A percentile compares a stretch with the other conserved stretches of the same genome.
Conservation (phyloP, 2,329 filamentous ascomycete species). For the Botryotinia globosa region DNA sequence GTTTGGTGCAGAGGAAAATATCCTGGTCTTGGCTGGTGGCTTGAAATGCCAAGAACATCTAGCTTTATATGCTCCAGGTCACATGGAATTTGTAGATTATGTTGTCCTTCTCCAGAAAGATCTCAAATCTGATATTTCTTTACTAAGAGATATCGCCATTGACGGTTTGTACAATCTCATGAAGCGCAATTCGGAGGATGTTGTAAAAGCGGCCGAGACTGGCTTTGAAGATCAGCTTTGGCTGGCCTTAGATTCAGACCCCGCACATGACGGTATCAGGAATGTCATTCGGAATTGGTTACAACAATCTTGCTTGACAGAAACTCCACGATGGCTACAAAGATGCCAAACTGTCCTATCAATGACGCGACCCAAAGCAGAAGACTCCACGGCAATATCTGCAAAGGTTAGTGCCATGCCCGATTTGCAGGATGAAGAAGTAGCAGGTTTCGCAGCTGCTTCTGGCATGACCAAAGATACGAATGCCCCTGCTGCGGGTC, state of each 20-base stretch:
- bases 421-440: constrained; percentile 94
- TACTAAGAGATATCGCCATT: constrained; percentile 76
- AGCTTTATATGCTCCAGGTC: constrained; percentile 83
- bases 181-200: constrained; percentile 84
- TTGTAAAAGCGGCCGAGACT: constrained; percentile 69
- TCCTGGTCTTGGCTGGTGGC: constrained; percentile 70
- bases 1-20: constrained; percentile 72
- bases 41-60: constrained; percentile 86
- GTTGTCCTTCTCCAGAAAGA: constrained; percentile 78
- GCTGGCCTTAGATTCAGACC: constrained; percentile 77
- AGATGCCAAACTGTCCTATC: constrained; percentile 85
- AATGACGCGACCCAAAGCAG: constrained; percentile 71
- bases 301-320: constrained; percentile 77
- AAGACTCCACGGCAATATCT: constrained; percentile 47
- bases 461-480: constrained; percentile 58
- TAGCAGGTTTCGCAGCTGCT: constrained; percentile 86
- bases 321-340: constrained; percentile 83
- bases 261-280: constrained; percentile 74
- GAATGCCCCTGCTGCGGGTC: constrained; percentile 55
- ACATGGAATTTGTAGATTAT: constrained; percentile 81
- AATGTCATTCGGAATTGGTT: constrained; percentile 93
- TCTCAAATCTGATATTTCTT: constrained; percentile 64
- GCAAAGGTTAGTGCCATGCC: constrained; percentile 54
- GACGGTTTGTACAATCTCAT: constrained; percentile 92
- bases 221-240: constrained; percentile 89